These are phyloP conservation scores for Moniliophthora roreri DNA, from an alignment of 1,284 basidiomycete species.

Conservation along the genomic window DNA sequence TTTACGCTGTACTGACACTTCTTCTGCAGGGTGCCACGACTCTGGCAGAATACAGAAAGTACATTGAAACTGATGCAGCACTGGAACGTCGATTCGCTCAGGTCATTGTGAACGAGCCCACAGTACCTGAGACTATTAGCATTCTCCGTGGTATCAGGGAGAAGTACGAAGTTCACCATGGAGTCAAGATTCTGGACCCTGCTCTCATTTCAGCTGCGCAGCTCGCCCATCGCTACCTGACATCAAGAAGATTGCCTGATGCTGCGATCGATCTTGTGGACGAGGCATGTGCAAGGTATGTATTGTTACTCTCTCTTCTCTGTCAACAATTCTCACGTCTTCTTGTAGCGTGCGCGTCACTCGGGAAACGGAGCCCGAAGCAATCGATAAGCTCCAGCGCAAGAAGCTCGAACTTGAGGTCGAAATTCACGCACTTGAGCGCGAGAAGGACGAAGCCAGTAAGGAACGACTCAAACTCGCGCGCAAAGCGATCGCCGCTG, in stretches of 20 bases:
- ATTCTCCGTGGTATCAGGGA: constrained; percentile 88
- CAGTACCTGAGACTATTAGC: constrained; percentile 88
- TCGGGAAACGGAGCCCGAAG: constrained; percentile 93
- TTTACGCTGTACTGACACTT: not conserved
- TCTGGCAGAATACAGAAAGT: constrained; percentile 90
- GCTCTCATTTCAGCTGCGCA: constrained; percentile 91
- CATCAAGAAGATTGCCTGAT: constrained; percentile 83
- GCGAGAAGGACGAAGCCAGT: constrained; percentile 90
- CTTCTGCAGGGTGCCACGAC: constrained; percentile 83
- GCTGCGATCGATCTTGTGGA: constrained; percentile 93
- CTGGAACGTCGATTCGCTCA: constrained; percentile 95
- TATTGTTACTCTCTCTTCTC: constrained; percentile 4
- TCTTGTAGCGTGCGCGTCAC: constrained; percentile 79
- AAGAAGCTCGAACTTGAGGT: constrained; percentile 92
- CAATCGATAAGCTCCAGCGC: constrained; percentile 92
- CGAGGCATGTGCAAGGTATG: constrained; percentile 86
- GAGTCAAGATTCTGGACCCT: constrained; percentile 88
- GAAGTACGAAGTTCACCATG: constrained; percentile 77
- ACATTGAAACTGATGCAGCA: constrained; percentile 95
- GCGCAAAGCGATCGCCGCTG: constrained; percentile 79
- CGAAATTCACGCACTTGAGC: constrained; percentile 93
- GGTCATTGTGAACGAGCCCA: constrained; percentile 91
- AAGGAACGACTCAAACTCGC: constrained; percentile 85
- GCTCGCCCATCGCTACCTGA: constrained; percentile 93
- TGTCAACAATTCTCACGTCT: constrained; percentile 22